Conservation (phyloP, 305 asterid species). For the Fraxinus xanthoxyloides region DNA sequence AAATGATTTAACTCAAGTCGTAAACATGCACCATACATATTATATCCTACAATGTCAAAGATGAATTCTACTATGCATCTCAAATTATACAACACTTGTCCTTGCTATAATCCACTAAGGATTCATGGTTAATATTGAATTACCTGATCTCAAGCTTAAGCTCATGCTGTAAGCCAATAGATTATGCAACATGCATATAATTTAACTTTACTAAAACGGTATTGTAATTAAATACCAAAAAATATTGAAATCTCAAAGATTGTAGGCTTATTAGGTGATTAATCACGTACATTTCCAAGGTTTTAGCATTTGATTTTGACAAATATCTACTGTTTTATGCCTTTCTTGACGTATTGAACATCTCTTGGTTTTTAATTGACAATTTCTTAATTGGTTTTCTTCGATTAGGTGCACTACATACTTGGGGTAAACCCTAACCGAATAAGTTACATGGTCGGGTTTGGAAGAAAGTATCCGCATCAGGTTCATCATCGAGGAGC, state of each 20-base stretch:
- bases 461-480: constrained; percentile 50
- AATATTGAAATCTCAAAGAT: neutral
- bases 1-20: too few relatives aligned
- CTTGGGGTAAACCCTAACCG: constrained; percentile 49
- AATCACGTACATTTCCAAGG: neutral
- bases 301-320: neutral
- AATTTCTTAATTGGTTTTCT: neutral
- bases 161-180: neutral
- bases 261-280: neutral
- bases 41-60: neutral
- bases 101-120: neutral
- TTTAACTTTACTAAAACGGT: neutral
- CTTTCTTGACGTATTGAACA: neutral
- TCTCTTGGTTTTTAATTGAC: neutral
- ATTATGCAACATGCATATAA: neutral
- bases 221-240: neutral
- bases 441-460: constrained; percentile 74
- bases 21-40: neutral
- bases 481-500: constrained; percentile 61
- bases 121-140: neutral
- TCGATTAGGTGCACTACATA: constrained; percentile 53
- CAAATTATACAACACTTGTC: neutral
- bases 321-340: too few relatives aligned
- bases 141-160: neutral
- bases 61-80: neutral